Conservation (phyloP, 176 grass and related monocot species). For the Zea luxurians region DNA sequence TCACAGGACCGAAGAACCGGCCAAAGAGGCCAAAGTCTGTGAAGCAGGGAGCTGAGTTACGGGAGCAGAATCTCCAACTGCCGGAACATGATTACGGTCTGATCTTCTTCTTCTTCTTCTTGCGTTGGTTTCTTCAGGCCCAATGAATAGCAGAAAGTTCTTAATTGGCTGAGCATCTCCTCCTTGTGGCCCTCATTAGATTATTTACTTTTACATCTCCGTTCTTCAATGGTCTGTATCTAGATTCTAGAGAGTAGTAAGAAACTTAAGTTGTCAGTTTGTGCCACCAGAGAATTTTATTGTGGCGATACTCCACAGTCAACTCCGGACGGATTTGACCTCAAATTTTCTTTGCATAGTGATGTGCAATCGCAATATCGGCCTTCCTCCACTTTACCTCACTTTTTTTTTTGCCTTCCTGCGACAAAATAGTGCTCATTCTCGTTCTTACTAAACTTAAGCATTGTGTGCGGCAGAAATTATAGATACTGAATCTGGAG, state of each 20-base stretch:
- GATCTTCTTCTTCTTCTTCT: conserved; percentile 16
- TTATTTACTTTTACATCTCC: neutral
- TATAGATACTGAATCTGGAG: conserved; percentile 12
- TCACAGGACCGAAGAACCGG: conserved; percentile 30
- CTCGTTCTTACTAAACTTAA: neutral
- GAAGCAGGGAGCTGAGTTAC: neutral
- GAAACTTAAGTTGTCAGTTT: neutral
- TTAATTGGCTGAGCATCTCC: neutral
- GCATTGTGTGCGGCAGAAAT: conserved; percentile 20
- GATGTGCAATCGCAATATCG: neutral
- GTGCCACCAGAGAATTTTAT: neutral
- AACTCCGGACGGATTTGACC: neutral
- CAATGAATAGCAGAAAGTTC: neutral
- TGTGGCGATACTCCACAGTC: neutral
- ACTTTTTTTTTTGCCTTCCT: neutral
- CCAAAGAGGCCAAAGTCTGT: neutral
- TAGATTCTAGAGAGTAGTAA: no score
- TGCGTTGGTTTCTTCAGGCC: neutral
- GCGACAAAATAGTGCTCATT: neutral
- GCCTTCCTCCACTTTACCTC: neutral
- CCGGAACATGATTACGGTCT: neutral
- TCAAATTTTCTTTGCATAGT: neutral
- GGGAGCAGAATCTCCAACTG: neutral
- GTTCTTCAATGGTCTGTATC: neutral
- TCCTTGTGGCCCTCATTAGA: neutral